Evolutionary conservation across 73 alveolate species (phyloP), one percentile per base, ranked within the genome.

Genomic region (Blepharisma stoltei): DNA sequence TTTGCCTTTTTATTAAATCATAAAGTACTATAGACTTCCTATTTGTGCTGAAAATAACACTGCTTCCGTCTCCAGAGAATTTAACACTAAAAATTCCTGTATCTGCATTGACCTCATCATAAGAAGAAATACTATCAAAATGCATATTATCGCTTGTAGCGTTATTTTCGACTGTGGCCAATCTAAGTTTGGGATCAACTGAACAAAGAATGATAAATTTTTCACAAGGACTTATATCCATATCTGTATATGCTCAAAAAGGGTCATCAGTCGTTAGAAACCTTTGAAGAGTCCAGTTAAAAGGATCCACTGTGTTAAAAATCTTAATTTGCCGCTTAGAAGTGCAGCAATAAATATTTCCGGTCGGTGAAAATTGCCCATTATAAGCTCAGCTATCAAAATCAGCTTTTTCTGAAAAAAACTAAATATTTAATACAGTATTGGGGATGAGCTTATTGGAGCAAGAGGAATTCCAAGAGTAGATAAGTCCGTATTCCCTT

Each of bases 61-160:
- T 90, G 54, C 77, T 89, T 11, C 83, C 71, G 55, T 84, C 92
- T 5, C 90, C 90, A 52, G 95, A 89, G 76, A 89, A 89, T 78
- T 89, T 78, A 27, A 83, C 18, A 32, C 86, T 67, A 82, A 83
- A 86, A 25, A 89, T 76, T 6, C 91, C 95, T 48, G 46, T 71
- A 25, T 65, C 43, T 6, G 71, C 27, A 44, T 77, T 50, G 55
- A 55, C 68, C 0, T 70, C 73, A 6, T 60, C 41, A 3, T 60
- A 60, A 32, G 41, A 1, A 32, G 41, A 32, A 32, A 32, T 32
- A 3, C 41, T 3, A 32, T 32, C 41, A 32, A 32, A 32, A 32
- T 32, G 41, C 41, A 32, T 32, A 32, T 32, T 1, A 1, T 32
- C 5, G 41, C 41, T 32, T 32, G 41, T 32, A 1, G 0, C 41